Conservation (phyloP, 83 land plant species). For the Thuja plicata region DNA sequence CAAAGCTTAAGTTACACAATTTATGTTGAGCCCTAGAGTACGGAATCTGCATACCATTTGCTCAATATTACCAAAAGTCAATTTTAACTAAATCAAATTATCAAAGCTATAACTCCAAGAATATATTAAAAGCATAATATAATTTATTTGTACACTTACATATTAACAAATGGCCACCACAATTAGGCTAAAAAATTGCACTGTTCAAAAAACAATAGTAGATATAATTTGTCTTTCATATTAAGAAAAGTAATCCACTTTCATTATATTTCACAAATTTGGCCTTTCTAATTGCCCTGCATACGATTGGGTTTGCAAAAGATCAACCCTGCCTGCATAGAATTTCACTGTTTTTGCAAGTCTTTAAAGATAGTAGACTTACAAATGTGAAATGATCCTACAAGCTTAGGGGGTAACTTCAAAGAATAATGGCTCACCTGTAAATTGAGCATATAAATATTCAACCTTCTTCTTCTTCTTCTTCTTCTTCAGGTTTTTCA, state of each 20-base stretch:
- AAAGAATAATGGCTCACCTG: background rate
- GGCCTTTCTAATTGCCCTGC: background rate
- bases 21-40: too few relatives aligned
- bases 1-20: too few relatives aligned
- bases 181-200: background rate
- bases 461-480: background rate
- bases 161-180: background rate
- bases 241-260: background rate
- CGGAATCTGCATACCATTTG: too few relatives aligned
- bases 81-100: background rate
- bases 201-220: background rate
- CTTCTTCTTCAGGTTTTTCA: slow-evolving; percentile 1
- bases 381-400: background rate
- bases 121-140: background rate
- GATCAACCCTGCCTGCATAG: background rate
- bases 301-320: background rate
- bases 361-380: background rate
- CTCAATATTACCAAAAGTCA: background rate
- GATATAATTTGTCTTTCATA: background rate
- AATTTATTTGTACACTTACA: background rate
- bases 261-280: background rate
- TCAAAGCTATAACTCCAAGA: background rate
- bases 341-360: background rate
- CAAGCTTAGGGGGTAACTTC: background rate
- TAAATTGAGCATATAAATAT: background rate